Evolutionary conservation across 2,329 filamentous ascomycete species (phyloP).

Genomic region (Epicoccum nigrum): DNA sequence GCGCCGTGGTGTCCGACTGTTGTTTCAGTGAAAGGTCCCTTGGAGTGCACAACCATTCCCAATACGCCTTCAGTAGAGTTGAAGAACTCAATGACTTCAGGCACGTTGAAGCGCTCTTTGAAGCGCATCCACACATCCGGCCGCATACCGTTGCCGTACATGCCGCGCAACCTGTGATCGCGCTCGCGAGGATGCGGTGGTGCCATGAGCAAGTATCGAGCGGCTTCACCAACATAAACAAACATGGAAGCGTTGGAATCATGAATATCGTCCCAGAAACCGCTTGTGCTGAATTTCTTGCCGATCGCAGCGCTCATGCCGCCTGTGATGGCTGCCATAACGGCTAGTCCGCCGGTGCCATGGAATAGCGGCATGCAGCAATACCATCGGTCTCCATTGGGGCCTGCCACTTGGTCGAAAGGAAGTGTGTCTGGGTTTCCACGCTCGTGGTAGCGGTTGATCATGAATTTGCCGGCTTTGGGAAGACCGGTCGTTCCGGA

Average conservation of each 20-base stretch:
- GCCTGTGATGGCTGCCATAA: slow-evolving; percentile 55
- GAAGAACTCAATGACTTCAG: slow-evolving; percentile 74
- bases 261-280: slow-evolving; percentile 74
- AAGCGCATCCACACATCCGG: slow-evolving; percentile 72
- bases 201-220: slow-evolving; percentile 72
- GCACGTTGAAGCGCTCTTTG: slow-evolving; percentile 65
- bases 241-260: slow-evolving; percentile 71
- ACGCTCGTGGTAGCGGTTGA: slow-evolving; percentile 39
- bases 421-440: slow-evolving; percentile 42
- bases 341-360: slow-evolving; percentile 69
- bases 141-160: slow-evolving; percentile 70
- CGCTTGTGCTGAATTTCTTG: slow-evolving; percentile 68
- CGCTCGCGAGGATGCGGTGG: slow-evolving; percentile 66
- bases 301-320: slow-evolving; percentile 63
- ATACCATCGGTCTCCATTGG: slow-evolving; percentile 67
- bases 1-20: slow-evolving; percentile 73
- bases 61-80: slow-evolving; percentile 76
- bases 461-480: slow-evolving; percentile 55
- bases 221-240: slow-evolving; percentile 78
- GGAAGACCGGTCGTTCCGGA: slow-evolving; percentile 76
- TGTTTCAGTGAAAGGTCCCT: slow-evolving; percentile 63
- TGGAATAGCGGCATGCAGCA: slow-evolving; percentile 79
- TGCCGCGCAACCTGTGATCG: slow-evolving; percentile 62
- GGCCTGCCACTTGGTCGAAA: slow-evolving; percentile 46
- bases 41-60: slow-evolving; percentile 56